phyloP scores from a whole-genome alignment of 2,329 filamentous ascomycete genomes.

The Stylonectria norvegica region DNA sequence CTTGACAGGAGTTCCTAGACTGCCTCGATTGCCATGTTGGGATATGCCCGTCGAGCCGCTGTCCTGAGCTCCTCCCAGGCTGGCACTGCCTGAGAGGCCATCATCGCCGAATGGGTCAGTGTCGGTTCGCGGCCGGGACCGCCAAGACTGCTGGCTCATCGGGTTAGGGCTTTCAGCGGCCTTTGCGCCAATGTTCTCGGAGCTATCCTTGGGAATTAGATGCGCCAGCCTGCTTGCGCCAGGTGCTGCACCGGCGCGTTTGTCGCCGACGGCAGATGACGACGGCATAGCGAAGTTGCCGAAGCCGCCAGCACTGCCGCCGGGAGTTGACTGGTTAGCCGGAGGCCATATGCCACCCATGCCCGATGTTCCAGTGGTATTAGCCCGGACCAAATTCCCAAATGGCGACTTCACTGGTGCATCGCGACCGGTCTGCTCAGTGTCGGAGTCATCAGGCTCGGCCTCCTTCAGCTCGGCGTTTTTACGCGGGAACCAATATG shows the following conservation, averaged over 20 bases:
- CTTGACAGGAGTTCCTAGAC: conserved; percentile 55
- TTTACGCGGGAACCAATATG: conserved; percentile 57
- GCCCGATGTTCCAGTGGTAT: conserved; percentile 47
- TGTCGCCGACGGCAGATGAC: conserved; percentile 61
- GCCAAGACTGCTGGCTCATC: conserved; percentile 49
- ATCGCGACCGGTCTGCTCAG: conserved; percentile 30
- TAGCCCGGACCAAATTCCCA: conserved; percentile 51
- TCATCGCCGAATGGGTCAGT: conserved; percentile 76
- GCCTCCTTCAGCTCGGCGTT: conserved; percentile 51
- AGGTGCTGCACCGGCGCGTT: conserved; percentile 66
- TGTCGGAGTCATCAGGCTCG: conserved; percentile 52
- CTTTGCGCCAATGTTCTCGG: conserved; percentile 58
- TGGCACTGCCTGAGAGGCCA: conserved; percentile 63
- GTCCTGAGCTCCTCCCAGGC: conserved; percentile 73
- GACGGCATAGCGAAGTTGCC: conserved; percentile 77
- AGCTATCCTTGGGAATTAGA: conserved; percentile 73
- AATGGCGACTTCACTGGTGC: conserved; percentile 37
- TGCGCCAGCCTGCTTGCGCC: conserved; percentile 84
- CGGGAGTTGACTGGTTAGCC: conserved; percentile 57
- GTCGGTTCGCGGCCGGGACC: conserved; percentile 62
- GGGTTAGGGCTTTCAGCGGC: conserved; percentile 46
- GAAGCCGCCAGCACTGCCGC: conserved; percentile 72
- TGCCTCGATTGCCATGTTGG: conserved; percentile 34
- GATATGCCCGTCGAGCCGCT: conserved; percentile 42
- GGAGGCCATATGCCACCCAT: conserved; percentile 44